Evolutionary conservation across 2,329 filamentous ascomycete genomes (phyloP).

Genomic region (Penicillium sp.): DNA sequence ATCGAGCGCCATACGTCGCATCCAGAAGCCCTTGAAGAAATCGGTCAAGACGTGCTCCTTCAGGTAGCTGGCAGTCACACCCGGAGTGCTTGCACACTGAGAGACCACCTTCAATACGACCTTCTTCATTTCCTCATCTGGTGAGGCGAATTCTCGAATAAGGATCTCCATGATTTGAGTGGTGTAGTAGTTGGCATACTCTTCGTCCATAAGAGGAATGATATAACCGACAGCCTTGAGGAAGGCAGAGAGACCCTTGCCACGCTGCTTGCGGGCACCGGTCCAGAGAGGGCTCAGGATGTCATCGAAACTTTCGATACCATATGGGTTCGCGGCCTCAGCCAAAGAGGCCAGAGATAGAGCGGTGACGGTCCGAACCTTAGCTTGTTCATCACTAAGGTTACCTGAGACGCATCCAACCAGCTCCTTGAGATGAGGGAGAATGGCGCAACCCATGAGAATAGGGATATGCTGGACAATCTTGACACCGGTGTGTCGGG

Average conservation of each 20-base stretch:
- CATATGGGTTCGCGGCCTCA: slow-evolving; percentile 95
- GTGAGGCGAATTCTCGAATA: slow-evolving; percentile 90
- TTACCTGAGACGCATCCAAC: slow-evolving; percentile 97
- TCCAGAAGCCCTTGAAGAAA: slow-evolving; percentile 99
- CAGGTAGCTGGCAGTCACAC: slow-evolving; percentile 89
- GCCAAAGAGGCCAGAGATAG: slow-evolving; percentile 92
- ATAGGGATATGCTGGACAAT: slow-evolving; percentile 99
- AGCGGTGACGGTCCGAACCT: slow-evolving; percentile 93
- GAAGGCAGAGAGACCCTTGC: slow-evolving; percentile 93
- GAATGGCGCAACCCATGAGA: slow-evolving; percentile 93
- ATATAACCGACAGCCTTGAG: slow-evolving; percentile 97
- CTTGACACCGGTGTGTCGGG: slow-evolving; percentile 95
- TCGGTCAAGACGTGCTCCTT: slow-evolving; percentile 94
- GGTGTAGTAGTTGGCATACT: slow-evolving; percentile 99
- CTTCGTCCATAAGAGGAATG: slow-evolving; percentile 98
- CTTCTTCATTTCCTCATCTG: slow-evolving; percentile 99
- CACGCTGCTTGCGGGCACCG: slow-evolving; percentile 90
- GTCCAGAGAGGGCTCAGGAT: slow-evolving; percentile 98
- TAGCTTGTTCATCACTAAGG: slow-evolving; percentile 95
- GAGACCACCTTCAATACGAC: slow-evolving; percentile 96
- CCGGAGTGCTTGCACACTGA: slow-evolving; percentile 90
- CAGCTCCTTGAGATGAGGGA: slow-evolving; percentile 91
- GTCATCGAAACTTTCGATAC: slow-evolving; percentile 98
- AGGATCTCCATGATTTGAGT: slow-evolving; percentile 99
- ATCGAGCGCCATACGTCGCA: slow-evolving; percentile 92